Conservation (phyloP, 371 early-diverging fungal genomes). For the Mortierella sp. region DNA sequence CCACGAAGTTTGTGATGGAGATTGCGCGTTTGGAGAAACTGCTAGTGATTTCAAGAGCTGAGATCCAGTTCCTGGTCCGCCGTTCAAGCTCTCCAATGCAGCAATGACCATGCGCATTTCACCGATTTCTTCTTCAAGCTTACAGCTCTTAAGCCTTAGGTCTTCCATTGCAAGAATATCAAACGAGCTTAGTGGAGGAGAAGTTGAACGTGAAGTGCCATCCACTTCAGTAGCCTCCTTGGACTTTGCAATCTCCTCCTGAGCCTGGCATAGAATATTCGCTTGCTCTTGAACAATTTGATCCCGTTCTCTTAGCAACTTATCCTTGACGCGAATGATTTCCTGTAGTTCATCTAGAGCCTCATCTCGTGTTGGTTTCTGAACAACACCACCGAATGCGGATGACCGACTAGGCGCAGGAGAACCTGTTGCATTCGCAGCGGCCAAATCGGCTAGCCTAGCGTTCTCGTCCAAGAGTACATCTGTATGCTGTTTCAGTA, state of each 20-base stretch:
- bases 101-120: constrained; percentile 50
- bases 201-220: not conserved
- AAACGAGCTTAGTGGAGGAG: constrained; percentile 22
- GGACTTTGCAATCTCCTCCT: not conserved
- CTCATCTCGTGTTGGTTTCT: constrained; percentile 20
- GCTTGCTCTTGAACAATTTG: constrained; percentile 33
- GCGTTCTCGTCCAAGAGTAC: constrained; percentile 54
- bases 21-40: constrained; percentile 2
- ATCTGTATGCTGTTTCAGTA: constrained; percentile 54
- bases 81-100: constrained; percentile 41
- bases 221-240: not conserved
- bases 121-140: constrained; percentile 34
- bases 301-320: constrained; percentile 39
- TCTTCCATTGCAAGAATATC: constrained; percentile 32
- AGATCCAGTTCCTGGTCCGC: constrained; percentile 34
- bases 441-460: constrained; percentile 43
- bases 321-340: constrained; percentile 51
- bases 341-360: constrained; percentile 38
- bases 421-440: constrained; percentile 23
- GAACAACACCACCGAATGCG: constrained; percentile 7
- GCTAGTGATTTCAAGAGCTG: constrained; percentile 19
- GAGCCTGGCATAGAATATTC: constrained; percentile 5
- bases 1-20: constrained; percentile 21
- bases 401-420: not conserved
- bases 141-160: constrained; percentile 30